Evolutionary conservation across 768 basidiomycete species (phyloP).

Genomic region (Cystofilobasidium capitatum): DNA sequence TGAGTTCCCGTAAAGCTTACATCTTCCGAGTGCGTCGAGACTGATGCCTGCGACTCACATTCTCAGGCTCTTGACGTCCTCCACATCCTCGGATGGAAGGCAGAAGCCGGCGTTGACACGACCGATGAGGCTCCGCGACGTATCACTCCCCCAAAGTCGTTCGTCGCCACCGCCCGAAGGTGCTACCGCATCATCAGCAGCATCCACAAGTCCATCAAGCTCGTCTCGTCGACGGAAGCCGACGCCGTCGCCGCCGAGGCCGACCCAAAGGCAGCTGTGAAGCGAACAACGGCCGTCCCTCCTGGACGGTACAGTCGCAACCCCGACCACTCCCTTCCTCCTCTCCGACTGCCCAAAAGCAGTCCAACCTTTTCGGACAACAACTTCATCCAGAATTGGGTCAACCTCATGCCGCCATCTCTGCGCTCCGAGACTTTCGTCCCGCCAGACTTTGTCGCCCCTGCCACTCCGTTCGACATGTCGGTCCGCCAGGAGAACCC

Average conservation of each 20-base stretch:
- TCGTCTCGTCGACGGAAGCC: background rate
- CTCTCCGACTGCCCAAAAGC: background rate
- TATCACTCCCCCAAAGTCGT: background rate
- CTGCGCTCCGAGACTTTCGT: background rate
- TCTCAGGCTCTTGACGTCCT: background rate
- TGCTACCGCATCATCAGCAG: slow-evolving; percentile 11
- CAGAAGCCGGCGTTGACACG: background rate
- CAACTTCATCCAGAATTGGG: slow-evolving; percentile 5
- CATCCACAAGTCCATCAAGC: slow-evolving; percentile 1
- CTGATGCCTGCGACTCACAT: background rate
- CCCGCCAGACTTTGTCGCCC: background rate
- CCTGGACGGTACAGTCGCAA: slow-evolving; percentile 6
- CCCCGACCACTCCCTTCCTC: background rate
- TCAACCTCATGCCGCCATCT: background rate
- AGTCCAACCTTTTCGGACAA: slow-evolving; percentile 2
- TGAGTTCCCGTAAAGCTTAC: background rate
- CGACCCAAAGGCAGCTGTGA: background rate
- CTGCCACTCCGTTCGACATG: background rate
- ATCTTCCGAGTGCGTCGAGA: background rate
- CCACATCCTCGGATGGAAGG: background rate
- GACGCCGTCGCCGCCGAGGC: background rate
- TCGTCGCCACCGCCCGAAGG: slow-evolving; percentile 1
- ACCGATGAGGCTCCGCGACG: background rate
- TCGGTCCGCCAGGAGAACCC: slow-evolving; percentile 6
- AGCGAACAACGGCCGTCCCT: background rate